phyloP scores from a whole-genome alignment of 2,329 filamentous ascomycete genomes.

The Aspergillus candidus region DNA sequence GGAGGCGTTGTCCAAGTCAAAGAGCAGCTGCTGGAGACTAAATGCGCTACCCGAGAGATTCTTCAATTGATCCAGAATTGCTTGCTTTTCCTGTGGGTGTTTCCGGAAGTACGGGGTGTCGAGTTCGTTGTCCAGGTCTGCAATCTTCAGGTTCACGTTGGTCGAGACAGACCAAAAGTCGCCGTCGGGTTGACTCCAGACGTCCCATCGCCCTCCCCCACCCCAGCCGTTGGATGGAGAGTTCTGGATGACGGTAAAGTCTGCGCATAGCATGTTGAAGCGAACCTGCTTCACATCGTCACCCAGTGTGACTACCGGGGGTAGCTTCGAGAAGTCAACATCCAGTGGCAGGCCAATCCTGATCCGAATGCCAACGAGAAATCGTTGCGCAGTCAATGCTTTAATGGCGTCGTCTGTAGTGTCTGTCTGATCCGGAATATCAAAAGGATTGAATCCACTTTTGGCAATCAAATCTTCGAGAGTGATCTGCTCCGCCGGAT shows the following conservation, averaged over 20 bases:
- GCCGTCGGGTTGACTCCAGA: not conserved
- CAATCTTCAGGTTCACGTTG: not conserved
- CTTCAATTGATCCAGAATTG: not conserved
- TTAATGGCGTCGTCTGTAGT: not conserved
- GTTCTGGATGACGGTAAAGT: slow-evolving; percentile 1
- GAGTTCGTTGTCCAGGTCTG: slow-evolving; percentile 2
- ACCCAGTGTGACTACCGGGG: slow-evolving; percentile 1
- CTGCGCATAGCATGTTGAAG: slow-evolving; percentile 4
- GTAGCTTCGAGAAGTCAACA: not conserved
- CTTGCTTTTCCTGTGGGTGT: not conserved
- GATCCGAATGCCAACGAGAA: slow-evolving; percentile 1
- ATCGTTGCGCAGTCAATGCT: not conserved
- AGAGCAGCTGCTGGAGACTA: slow-evolving; percentile 7
- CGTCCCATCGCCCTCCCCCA: not conserved
- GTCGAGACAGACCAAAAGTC: slow-evolving; percentile 2
- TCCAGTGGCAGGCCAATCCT: slow-evolving; percentile 4
- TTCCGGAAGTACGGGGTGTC: slow-evolving; percentile 3
- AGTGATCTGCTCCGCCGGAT: not conserved
- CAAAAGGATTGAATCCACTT: slow-evolving; percentile 3
- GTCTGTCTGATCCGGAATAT: not conserved
- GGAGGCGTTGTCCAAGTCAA: slow-evolving; percentile 4
- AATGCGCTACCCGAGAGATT: slow-evolving; percentile 7
- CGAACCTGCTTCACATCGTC: not conserved
- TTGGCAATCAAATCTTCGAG: slow-evolving; percentile 3
- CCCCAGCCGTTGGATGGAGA: not conserved